Evolutionary conservation across 345 rosid species (phyloP).

Genomic region (Boechera divaricarpa): DNA sequence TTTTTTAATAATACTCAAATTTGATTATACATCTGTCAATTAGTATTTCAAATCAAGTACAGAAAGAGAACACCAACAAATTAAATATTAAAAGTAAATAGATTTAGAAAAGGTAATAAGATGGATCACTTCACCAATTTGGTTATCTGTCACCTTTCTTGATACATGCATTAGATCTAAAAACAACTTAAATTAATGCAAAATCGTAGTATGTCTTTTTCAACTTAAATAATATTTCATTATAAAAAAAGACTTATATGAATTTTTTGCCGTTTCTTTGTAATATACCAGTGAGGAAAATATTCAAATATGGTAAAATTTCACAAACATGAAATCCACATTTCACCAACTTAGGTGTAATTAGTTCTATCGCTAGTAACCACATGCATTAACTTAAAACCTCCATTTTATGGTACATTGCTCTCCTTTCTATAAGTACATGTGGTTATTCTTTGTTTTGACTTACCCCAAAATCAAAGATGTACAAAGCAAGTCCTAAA

Average conservation of each 20-base stretch:
- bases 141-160: slow-evolving; percentile 46
- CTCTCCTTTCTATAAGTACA: slow-evolving; percentile 37
- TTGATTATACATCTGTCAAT: neutral
- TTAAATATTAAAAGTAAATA: neutral
- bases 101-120: slow-evolving; percentile 13
- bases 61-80: slow-evolving; percentile 15
- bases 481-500: slow-evolving; percentile 44
- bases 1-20: neutral
- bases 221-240: slow-evolving; percentile 20
- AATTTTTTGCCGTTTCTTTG: neutral
- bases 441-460: slow-evolving; percentile 18
- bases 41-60: slow-evolving; percentile 30
- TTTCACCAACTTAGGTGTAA: slow-evolving; percentile 64
- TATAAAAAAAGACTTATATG: neutral
- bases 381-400: slow-evolving; percentile 19
- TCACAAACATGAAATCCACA: slow-evolving; percentile 60
- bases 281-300: neutral
- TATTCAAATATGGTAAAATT: slow-evolving; percentile 37
- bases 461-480: slow-evolving; percentile 34
- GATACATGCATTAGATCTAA: slow-evolving; percentile 43
- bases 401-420: slow-evolving; percentile 20
- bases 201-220: slow-evolving; percentile 36
- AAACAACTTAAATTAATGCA: slow-evolving; percentile 32
- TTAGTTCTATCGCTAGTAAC: slow-evolving; percentile 13
- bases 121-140: slow-evolving; percentile 46